Evolutionary conservation across 2,329 filamentous ascomycete genomes (phyloP).

Genomic region (Monosporascus cannonballus): DNA sequence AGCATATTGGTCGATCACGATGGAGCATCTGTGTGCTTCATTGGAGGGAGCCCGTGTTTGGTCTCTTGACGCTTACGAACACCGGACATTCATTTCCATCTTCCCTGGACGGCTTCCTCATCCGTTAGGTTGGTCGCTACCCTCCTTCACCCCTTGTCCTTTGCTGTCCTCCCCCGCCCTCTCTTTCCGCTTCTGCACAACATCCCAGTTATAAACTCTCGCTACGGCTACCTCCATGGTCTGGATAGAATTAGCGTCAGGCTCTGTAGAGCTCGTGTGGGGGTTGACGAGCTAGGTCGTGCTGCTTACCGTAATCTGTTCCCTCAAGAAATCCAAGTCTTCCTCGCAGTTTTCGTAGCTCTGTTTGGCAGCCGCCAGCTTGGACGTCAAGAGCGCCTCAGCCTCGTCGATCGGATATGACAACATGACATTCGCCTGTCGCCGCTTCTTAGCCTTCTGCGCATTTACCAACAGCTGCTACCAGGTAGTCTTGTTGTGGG

Average conservation of each 20-base stretch:
- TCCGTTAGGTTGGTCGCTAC: slow-evolving; percentile 31
- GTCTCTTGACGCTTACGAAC: too few relatives aligned
- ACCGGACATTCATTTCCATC: too few relatives aligned
- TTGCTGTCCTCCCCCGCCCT: slow-evolving; percentile 57
- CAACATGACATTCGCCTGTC: slow-evolving; percentile 90
- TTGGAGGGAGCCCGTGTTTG: too few relatives aligned
- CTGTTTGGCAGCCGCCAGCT: slow-evolving; percentile 71
- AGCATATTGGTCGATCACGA: too few relatives aligned
- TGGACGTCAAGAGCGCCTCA: slow-evolving; percentile 68
- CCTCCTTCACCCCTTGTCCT: slow-evolving; percentile 32
- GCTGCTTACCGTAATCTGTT: slow-evolving; percentile 82
- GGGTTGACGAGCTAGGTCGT: too few relatives aligned
- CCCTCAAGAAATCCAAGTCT: slow-evolving; percentile 88
- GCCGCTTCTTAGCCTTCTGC: slow-evolving; percentile 1
- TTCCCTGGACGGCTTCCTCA: slow-evolving; percentile 2
- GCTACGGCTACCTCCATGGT: slow-evolving; percentile 96
- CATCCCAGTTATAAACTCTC: slow-evolving; percentile 99
- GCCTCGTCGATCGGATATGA: slow-evolving; percentile 89
- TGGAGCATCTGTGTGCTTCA: too few relatives aligned
- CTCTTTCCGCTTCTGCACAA: slow-evolving; percentile 90
- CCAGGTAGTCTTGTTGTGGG: too few relatives aligned
- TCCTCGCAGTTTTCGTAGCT: slow-evolving; percentile 88
- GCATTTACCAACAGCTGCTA: not conserved
- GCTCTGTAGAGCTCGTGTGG: slow-evolving; percentile 3
- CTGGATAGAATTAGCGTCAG: slow-evolving; percentile 36